phyloP scores from a whole-genome alignment of 495 filamentous ascomycete species.

The Diplogelasinospora grovesii region DNA sequence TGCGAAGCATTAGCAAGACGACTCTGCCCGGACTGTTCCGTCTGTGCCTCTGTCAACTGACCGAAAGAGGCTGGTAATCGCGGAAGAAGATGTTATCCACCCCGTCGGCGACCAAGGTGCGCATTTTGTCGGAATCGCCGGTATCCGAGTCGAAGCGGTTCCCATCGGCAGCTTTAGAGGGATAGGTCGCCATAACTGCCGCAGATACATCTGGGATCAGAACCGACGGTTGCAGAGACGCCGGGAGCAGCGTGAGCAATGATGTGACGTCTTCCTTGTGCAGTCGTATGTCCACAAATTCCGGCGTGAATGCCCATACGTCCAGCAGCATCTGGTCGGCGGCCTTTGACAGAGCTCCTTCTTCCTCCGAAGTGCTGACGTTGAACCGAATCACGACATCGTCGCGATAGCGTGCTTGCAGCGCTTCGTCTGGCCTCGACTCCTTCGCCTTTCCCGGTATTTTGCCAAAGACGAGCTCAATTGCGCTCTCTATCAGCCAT shows the following conservation, averaged over 20 bases:
- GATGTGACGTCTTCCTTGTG: slow-evolving; percentile 70
- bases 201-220: slow-evolving; percentile 79
- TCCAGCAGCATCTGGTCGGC: slow-evolving; percentile 73
- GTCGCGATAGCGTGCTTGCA: slow-evolving; percentile 62
- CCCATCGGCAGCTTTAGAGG: slow-evolving; percentile 28
- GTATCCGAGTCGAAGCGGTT: slow-evolving; percentile 14
- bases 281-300: slow-evolving; percentile 84
- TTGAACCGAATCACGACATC: slow-evolving; percentile 89
- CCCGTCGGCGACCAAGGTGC: slow-evolving; percentile 26
- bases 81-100: slow-evolving; percentile 73
- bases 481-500: slow-evolving; percentile 57
- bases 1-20: slow-evolving; percentile 27
- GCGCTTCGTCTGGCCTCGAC: slow-evolving; percentile 37
- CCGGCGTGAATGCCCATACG: slow-evolving; percentile 77
- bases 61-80: slow-evolving; percentile 76
- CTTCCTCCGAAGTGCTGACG: slow-evolving; percentile 62
- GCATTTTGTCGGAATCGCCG: slow-evolving; percentile 23
- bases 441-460: slow-evolving; percentile 16
- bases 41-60: no score
- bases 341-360: slow-evolving; percentile 64
- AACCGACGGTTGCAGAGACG: slow-evolving; percentile 65
- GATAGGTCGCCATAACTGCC: slow-evolving; percentile 71
- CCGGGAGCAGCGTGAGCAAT: slow-evolving; percentile 75
- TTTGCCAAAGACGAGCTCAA: slow-evolving; percentile 57
- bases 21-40: no score